phyloP scores from a whole-genome alignment of 176 grass and related monocot genomes.

The Canna indica region DNA sequence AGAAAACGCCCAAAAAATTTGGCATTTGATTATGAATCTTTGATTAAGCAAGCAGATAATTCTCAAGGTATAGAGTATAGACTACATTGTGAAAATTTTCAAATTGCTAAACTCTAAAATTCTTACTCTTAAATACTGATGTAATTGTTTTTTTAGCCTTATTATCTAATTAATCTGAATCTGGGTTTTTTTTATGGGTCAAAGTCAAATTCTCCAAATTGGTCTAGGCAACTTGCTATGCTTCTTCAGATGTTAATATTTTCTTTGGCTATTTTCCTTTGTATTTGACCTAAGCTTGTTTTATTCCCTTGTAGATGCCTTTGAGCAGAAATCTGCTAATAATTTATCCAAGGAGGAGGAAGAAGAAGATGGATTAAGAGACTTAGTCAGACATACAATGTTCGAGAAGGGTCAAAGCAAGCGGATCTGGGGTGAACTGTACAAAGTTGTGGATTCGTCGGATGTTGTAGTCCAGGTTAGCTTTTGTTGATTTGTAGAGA shows the following conservation, averaged over 20 bases:
- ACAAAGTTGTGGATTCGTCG: slow-evolving; percentile 94
- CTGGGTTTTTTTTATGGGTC: background rate
- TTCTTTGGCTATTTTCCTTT: background rate
- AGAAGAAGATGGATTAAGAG: slow-evolving; percentile 83
- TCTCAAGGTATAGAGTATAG: slow-evolving; percentile 52
- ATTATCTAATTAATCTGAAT: background rate
- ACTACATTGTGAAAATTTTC: too few relatives aligned
- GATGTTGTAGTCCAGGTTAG: slow-evolving; percentile 87
- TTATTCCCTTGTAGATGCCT: slow-evolving; percentile 40
- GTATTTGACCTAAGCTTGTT: slow-evolving; percentile 4
- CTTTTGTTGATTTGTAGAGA: background rate
- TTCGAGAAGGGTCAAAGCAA: slow-evolving; percentile 97
- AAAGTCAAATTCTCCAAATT: background rate
- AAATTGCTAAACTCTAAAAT: background rate
- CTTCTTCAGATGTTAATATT: background rate
- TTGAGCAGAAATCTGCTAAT: slow-evolving; percentile 58
- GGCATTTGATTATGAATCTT: slow-evolving; percentile 61
- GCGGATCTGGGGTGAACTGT: slow-evolving; percentile 96
- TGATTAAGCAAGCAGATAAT: slow-evolving; percentile 55
- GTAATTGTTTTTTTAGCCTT: too few relatives aligned
- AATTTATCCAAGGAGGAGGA: slow-evolving; percentile 48
- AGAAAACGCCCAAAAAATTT: slow-evolving; percentile 65
- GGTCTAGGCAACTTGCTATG: background rate
- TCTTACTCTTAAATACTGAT: background rate
- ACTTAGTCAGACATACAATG: slow-evolving; percentile 91